Percentiles rank a stretch among this genome's conserved stretches.
Evolutionary conservation across 306 rosid genomes (phyloP).

Genomic region (Quercus dentata): DNA sequence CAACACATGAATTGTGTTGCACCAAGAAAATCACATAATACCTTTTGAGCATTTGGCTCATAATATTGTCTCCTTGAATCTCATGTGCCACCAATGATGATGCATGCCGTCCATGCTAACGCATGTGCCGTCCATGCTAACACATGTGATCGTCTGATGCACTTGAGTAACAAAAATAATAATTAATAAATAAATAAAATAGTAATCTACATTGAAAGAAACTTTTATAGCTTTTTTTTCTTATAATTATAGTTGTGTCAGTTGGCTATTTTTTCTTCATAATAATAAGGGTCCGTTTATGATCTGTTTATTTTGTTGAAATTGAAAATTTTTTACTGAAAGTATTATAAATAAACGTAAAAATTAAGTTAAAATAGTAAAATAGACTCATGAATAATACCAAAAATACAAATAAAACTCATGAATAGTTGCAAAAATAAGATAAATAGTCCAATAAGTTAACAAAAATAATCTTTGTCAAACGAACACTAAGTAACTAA

Average conservation of each 20-base stretch:
- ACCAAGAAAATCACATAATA: not conserved
- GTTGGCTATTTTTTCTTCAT: too few relatives aligned
- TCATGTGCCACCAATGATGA: slow-evolving; percentile 25
- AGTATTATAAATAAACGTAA: too few relatives aligned
- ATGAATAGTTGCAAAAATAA: too few relatives aligned
- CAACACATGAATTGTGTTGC: slow-evolving; percentile 17
- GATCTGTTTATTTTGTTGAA: accelerated
- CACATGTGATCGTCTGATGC: slow-evolving; percentile 8
- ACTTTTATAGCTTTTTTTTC: too few relatives aligned
- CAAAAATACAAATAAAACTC: accelerated
- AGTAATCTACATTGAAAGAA: not conserved
- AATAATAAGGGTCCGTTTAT: too few relatives aligned
- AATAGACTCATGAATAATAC: accelerated
- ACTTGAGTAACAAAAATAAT: not conserved
- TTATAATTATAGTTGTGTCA: too few relatives aligned
- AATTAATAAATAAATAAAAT: not conserved
- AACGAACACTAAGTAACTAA: too few relatives aligned
- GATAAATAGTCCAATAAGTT: too few relatives aligned
- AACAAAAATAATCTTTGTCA: too few relatives aligned
- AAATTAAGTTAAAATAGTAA: too few relatives aligned
- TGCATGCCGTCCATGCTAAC: slow-evolving; percentile 20
- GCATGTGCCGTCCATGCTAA: slow-evolving; percentile 18
- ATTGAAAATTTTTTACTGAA: accelerated
- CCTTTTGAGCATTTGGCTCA: slow-evolving; percentile 19
- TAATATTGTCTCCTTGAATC: not conserved